Conservation (phyloP, 140 eudicot species). For the Stevia rebaudiana region DNA sequence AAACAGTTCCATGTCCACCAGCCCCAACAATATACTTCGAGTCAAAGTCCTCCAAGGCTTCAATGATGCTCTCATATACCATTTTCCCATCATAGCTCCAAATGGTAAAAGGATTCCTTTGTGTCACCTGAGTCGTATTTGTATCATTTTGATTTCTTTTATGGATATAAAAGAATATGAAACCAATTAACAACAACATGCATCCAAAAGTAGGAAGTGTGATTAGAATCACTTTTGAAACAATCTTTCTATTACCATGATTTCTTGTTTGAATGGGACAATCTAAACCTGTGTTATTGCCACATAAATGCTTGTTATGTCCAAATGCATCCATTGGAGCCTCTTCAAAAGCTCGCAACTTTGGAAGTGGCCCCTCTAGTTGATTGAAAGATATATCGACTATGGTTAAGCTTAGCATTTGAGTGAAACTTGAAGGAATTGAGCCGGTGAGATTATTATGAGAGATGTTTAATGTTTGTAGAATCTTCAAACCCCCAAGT, state of each 20-base stretch:
- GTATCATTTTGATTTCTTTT: neutral
- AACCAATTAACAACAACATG: neutral
- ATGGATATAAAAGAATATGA: neutral
- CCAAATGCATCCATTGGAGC: conserved; percentile 24
- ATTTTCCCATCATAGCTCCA: too few relatives aligned
- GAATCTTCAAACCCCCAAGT: conserved; percentile 20
- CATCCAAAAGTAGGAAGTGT: conserved; percentile 4
- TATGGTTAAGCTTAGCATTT: neutral
- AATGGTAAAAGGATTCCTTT: too few relatives aligned
- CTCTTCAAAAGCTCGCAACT: conserved; percentile 24
- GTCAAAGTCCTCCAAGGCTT: too few relatives aligned
- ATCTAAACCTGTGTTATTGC: conserved; percentile 27
- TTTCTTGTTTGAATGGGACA: neutral
- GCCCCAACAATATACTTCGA: too few relatives aligned
- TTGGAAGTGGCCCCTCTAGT: conserved; percentile 40
- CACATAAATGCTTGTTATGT: conserved; percentile 35
- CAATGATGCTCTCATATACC: too few relatives aligned
- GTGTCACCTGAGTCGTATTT: neutral
- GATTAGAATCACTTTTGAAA: neutral
- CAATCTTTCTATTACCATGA: neutral
- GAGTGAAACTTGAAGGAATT: neutral
- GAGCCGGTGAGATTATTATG: neutral
- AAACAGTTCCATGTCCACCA: too few relatives aligned
- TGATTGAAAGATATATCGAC: conserved; percentile 28
- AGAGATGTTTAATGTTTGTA: conserved; percentile 9